Evolutionary conservation across 495 filamentous ascomycete genomes (phyloP).

Genomic region (Friedmanniomyces endolithicus): DNA sequence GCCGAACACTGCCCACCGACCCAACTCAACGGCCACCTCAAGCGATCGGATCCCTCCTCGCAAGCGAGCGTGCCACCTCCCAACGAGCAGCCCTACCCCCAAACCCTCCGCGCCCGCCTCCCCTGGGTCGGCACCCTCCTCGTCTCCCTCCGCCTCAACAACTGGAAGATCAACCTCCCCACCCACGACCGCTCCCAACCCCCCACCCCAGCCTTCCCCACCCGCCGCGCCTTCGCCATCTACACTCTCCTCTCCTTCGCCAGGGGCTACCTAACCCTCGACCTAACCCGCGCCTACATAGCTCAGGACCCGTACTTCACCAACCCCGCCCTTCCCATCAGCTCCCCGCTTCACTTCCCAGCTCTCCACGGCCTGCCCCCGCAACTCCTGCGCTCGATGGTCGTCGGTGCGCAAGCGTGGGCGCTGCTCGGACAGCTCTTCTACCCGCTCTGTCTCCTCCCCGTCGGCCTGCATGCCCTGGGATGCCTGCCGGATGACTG

Average conservation of each 20-base stretch:
- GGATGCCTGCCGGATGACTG: slow-evolving; percentile 10
- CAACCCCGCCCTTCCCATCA: slow-evolving; percentile 1
- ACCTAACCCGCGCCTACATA: slow-evolving; percentile 16
- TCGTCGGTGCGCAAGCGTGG: slow-evolving; percentile 19
- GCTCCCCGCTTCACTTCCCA: slow-evolving; percentile 7
- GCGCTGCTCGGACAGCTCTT: slow-evolving; percentile 18
- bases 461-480: slow-evolving; percentile 9
- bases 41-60: no score
- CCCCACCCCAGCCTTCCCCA: slow-evolving; percentile 2
- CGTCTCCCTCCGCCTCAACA: slow-evolving; percentile 15
- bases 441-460: slow-evolving; percentile 16
- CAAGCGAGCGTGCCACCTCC: neutral
- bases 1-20: neutral
- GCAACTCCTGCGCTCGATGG: slow-evolving; percentile 8
- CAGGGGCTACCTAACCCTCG: slow-evolving; percentile 14
- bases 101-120: slow-evolving; percentile 1
- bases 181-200: slow-evolving; percentile 16
- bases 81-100: slow-evolving; percentile 13
- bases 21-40: neutral
- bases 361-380: slow-evolving; percentile 2
- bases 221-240: slow-evolving; percentile 1
- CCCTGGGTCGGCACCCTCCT: slow-evolving; percentile 16
- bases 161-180: slow-evolving; percentile 13
- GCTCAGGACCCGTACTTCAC: slow-evolving; percentile 17
- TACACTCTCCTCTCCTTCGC: slow-evolving; percentile 4